Conservation (phyloP, 352 stramenopile genomes). For the Detonula confervacea region DNA sequence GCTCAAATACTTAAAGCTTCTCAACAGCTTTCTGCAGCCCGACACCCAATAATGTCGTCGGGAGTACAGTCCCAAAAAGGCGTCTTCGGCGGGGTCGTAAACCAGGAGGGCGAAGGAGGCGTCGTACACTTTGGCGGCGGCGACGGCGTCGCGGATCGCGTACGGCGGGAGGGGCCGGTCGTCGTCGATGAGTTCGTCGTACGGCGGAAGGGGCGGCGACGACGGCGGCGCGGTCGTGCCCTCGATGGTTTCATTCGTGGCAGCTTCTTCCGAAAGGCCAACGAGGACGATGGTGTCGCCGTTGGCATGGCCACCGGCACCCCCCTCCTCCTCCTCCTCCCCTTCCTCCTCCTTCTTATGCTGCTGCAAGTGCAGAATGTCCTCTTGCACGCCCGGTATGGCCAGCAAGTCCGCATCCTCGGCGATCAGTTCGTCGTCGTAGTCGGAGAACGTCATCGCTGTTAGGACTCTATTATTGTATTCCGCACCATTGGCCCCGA, state of each 20-base stretch:
- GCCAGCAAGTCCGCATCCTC: not conserved
- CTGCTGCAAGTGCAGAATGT: no score
- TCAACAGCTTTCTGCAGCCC: slow-evolving; percentile 24
- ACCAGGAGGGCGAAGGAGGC: slow-evolving; percentile 21
- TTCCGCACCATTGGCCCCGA: not conserved
- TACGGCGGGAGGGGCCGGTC: slow-evolving; percentile 12
- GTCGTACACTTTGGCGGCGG: slow-evolving; percentile 19
- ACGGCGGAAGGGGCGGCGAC: not conserved
- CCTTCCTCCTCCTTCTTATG: no score
- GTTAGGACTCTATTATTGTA: not conserved
- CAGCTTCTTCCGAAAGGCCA: not conserved
- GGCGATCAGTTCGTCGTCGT: not conserved
- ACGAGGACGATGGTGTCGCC: no score
- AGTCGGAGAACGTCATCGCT: not conserved
- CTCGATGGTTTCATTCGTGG: not conserved
- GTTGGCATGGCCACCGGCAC: no score
- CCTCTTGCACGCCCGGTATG: no score
- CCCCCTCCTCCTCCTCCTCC: no score
- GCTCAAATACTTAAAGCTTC: slow-evolving; percentile 15
- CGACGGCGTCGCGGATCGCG: slow-evolving; percentile 28
- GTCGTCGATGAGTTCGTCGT: slow-evolving; percentile 8
- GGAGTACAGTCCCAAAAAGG: slow-evolving; percentile 15
- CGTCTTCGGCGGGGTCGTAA: slow-evolving; percentile 13
- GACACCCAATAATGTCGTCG: slow-evolving; percentile 16
- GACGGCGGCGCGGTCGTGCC: not conserved